Conservation (phyloP, 768 basidiomycete species). For the Asterophora lycoperdoides region DNA sequence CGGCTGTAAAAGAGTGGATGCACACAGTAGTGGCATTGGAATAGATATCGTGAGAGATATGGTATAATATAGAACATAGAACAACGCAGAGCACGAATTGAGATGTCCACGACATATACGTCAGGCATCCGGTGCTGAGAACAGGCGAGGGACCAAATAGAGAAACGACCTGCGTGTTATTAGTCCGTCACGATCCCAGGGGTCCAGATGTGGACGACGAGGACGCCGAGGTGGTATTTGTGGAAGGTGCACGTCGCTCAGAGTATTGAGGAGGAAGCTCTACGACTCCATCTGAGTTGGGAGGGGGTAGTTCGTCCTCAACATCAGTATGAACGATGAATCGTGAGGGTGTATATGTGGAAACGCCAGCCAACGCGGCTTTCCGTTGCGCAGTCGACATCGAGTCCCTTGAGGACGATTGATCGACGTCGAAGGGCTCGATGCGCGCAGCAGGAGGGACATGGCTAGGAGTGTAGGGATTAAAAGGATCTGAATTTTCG, state of each 20-base stretch:
- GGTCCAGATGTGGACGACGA: neutral
- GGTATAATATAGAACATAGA: slow-evolving; percentile 13
- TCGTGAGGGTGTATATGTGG: slow-evolving; percentile 42
- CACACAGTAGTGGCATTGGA: neutral
- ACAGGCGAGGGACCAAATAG: slow-evolving; percentile 4
- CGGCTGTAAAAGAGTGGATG: slow-evolving; percentile 5
- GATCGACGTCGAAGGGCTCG: slow-evolving; percentile 20
- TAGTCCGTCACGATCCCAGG: slow-evolving; percentile 1
- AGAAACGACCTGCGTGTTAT: neutral
- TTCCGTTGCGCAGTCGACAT: slow-evolving; percentile 46
- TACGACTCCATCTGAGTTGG: slow-evolving; percentile 48
- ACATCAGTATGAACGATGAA: slow-evolving; percentile 68
- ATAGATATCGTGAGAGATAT: slow-evolving; percentile 8
- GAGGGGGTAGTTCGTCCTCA: slow-evolving; percentile 47
- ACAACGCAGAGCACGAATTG: neutral
- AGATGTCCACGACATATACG: neutral
- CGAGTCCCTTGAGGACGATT: slow-evolving; percentile 17
- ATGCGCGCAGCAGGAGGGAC: slow-evolving; percentile 16
- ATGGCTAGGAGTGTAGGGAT: slow-evolving; percentile 17
- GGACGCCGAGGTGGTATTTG: neutral
- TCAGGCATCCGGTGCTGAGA: slow-evolving; percentile 2
- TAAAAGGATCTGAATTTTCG: slow-evolving; percentile 23
- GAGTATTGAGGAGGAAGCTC: slow-evolving; percentile 77
- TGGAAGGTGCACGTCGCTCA: slow-evolving; percentile 37
- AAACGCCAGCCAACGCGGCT: slow-evolving; percentile 48